phyloP scores from a whole-genome alignment of 2,329 filamentous ascomycete genomes.

The Colletotrichum lindemuthianum region DNA sequence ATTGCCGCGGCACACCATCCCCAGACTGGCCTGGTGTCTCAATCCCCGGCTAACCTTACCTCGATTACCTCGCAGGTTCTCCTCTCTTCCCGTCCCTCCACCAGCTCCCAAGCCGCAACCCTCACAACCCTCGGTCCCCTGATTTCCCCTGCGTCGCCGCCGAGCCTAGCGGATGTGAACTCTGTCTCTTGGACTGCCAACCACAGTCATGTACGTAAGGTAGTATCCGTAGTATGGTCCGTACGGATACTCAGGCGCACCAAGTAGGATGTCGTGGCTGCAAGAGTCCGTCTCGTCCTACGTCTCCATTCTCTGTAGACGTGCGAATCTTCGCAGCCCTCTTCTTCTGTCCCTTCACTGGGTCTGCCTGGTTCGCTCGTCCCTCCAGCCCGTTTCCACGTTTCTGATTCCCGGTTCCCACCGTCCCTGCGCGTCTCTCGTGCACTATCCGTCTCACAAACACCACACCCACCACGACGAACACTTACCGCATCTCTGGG shows the following conservation, averaged over 20 bases:
- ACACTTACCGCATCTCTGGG: neutral
- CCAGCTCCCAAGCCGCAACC: neutral
- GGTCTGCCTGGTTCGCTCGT: neutral
- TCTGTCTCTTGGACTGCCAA: neutral
- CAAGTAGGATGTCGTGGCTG: too few species aligned
- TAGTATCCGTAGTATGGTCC: constrained; percentile 18
- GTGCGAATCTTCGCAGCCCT: neutral
- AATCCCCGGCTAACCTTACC: constrained; percentile 31
- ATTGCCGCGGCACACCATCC: neutral
- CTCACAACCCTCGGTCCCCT: constrained; percentile 8
- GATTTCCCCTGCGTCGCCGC: neutral
- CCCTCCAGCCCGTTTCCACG: constrained; percentile 2
- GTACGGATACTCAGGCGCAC: neutral
- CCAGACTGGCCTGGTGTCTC: neutral
- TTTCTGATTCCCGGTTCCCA: constrained; percentile 15
- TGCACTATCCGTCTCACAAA: constrained; percentile 35
- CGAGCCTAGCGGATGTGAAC: too few species aligned
- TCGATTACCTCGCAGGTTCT: constrained; percentile 22
- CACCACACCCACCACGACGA: constrained; percentile 2
- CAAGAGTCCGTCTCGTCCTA: neutral
- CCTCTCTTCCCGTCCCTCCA: constrained; percentile 35
- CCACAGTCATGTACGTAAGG: neutral
- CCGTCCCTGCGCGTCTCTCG: constrained; percentile 27
- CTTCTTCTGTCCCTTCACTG: neutral
- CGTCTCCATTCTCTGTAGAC: neutral